Evolutionary conservation across 305 asterid species (phyloP).

Genomic region (Caryopteris hybrid): DNA sequence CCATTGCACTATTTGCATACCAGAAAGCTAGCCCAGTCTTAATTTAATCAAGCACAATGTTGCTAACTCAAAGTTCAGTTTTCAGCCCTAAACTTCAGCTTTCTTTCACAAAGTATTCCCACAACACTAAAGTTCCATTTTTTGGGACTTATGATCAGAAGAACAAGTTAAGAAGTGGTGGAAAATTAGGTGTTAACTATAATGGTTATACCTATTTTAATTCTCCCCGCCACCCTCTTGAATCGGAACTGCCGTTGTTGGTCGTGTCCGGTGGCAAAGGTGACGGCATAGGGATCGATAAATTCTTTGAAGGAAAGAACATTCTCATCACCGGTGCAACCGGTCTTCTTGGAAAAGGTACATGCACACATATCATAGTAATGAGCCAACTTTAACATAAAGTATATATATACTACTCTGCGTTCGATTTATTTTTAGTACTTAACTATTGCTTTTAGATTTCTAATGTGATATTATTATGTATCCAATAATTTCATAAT

Average conservation of each 20-base stretch:
- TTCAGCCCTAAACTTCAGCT: not conserved
- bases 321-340: slow-evolving; percentile 33
- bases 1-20: not conserved
- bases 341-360: slow-evolving; percentile 38
- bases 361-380: not conserved
- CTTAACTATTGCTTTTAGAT: no score
- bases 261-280: not conserved
- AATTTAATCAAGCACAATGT: not conserved
- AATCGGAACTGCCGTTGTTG: slow-evolving; percentile 10
- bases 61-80: slow-evolving; percentile 2
- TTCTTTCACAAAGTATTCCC: not conserved
- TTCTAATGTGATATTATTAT: no score
- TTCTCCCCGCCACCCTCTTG: slow-evolving; percentile 23
- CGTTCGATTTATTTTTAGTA: no score
- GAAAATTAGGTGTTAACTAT: not conserved
- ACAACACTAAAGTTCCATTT: not conserved
- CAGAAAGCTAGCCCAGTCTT: not conserved
- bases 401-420: no score
- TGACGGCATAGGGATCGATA: slow-evolving; percentile 20
- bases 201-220: slow-evolving; percentile 11
- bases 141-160: not conserved
- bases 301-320: slow-evolving; percentile 25
- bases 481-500: no score
- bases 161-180: not conserved
- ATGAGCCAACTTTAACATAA: no score